Base-by-base conservation (phyloP, 495 filamentous ascomycete genomes). In the Annulohypoxylon bovei region DNA sequence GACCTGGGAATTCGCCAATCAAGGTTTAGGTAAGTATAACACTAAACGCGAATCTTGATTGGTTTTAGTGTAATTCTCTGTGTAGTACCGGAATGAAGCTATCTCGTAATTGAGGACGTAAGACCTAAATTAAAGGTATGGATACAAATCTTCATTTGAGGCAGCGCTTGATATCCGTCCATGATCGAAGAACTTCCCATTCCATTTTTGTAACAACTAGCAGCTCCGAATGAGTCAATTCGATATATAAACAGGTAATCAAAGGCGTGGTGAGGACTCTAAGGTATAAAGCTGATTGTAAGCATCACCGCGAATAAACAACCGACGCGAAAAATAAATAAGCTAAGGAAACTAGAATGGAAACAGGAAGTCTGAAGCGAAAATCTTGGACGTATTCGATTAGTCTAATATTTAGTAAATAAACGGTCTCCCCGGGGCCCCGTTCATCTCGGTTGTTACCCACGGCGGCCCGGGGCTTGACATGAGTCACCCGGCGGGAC, bases 401-500 rank as follows among this genome's bases (percentile, higher is more conserved):
- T 68, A 68, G 57, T 27, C 40, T 30, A 11, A 33, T n/a, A 40
- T 16, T 22, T 55, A 49, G 47, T 40, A 40, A 20, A 27, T 32
- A 33, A 42, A 30, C 9, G 4, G 46, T n/a, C 44, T 42, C 30
- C 8, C 18, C 39, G 55, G 30, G 47, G 16, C 25, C 49, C 33
- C 35, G 39, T 62, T 40, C 27, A 35, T 27, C 23, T 40, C 46
- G 46, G 53, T 5, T 55, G 27, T 39, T 37, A 60, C 56, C 65
- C 47, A 46, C 40, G 16, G 39, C 53, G 40, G 25, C 14, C 53
- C 54, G 35, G 58, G 28, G 40, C 23, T 18, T 49, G 37, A 42
- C 39, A 18, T 72, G 69, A 68, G 50, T 72, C 69, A 72, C 59
- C 64, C 59, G 69, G 69, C 20, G 11, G 44, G 27, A 55, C 39